Conservation (phyloP, 2,329 filamentous ascomycete species). For the Fusarium veterinarium region DNA sequence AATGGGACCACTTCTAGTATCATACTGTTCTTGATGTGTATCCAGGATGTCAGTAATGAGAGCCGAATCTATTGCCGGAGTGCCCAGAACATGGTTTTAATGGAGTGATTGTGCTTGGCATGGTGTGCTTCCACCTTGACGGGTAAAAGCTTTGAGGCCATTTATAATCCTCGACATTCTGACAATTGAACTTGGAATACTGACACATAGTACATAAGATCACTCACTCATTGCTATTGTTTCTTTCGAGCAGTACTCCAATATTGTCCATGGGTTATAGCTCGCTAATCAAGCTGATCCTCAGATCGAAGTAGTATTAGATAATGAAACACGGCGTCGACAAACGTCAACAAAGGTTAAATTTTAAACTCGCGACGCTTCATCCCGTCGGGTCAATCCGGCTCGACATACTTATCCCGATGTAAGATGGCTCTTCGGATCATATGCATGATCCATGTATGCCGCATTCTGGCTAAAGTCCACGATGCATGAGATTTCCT, state of each 20-base stretch:
- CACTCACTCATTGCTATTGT: neutral
- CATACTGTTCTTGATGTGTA: accelerated
- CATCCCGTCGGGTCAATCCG: neutral
- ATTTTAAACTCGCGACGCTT: neutral
- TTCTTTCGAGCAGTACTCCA: accelerated
- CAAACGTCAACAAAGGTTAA: neutral
- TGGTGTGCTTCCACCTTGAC: neutral
- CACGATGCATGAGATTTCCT: neutral
- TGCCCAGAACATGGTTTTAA: neutral
- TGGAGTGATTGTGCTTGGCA: neutral
- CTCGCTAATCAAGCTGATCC: neutral
- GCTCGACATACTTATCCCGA: neutral
- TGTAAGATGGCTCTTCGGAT: neutral
- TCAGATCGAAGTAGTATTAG: neutral
- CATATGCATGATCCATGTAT: neutral
- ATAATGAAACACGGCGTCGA: neutral
- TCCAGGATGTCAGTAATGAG: accelerated
- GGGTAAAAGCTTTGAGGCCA: neutral
- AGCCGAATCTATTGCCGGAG: neutral
- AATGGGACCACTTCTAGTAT: neutral
- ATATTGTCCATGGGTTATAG: accelerated
- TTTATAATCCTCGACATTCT: neutral
- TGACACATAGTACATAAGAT: accelerated
- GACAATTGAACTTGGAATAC: neutral
- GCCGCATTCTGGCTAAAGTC: neutral